These are phyloP conservation scores for Phytopythium montanum DNA, from an alignment of 352 stramenopile species.

Conservation along the genomic window DNA sequence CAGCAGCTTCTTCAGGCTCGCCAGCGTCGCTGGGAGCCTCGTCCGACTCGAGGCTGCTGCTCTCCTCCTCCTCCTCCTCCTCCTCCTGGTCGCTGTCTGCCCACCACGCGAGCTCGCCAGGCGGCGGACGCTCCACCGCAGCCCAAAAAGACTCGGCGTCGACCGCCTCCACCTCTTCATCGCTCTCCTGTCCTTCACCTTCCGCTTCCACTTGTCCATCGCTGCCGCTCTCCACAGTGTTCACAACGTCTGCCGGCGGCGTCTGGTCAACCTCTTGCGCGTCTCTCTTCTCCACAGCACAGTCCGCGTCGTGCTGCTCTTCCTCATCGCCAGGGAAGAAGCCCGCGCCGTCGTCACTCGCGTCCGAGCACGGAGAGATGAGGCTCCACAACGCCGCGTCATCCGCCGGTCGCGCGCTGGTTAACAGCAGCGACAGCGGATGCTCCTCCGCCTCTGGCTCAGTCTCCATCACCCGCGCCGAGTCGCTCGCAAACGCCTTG, in stretches of 20 bases:
- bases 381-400: slow-evolving; percentile 30
- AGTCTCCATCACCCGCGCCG: background rate
- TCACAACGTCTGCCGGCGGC: slow-evolving; percentile 4
- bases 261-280: slow-evolving; percentile 3
- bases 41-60: too few relatives aligned
- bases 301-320: slow-evolving; percentile 4
- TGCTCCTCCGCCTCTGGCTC: background rate
- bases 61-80: slow-evolving; percentile 4
- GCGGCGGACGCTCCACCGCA: slow-evolving; percentile 4
- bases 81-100: slow-evolving; percentile 13
- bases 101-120: slow-evolving; percentile 5
- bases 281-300: slow-evolving; percentile 4
- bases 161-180: slow-evolving; percentile 10
- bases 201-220: background rate
- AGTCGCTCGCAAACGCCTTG: background rate
- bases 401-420: background rate
- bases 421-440: background rate
- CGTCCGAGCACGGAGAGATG: slow-evolving; percentile 52
- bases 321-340: slow-evolving; percentile 16
- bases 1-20: background rate
- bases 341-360: background rate
- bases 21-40: background rate
- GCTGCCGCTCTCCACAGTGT: slow-evolving; percentile 11
- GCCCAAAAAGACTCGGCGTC: slow-evolving; percentile 21
- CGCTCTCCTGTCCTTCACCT: background rate